Conservation (phyloP, 2,329 filamentous ascomycete species). For the Aspergillus sp. region DNA sequence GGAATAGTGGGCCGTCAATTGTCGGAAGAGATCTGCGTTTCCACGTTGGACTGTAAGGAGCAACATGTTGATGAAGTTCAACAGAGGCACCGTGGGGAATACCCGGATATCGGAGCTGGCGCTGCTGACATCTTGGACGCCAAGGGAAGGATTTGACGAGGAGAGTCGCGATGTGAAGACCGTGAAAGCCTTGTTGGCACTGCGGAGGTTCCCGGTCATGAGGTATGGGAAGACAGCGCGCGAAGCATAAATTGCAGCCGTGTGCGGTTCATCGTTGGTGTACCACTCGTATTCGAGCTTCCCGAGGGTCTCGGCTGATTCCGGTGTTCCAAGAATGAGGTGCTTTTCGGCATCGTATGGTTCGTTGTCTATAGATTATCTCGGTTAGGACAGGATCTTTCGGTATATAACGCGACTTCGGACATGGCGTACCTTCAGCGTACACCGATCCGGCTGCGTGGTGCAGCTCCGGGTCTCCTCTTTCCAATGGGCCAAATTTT, state of each 20-base stretch:
- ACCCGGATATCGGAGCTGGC: slow-evolving; percentile 67
- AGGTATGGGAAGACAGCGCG: slow-evolving; percentile 88
- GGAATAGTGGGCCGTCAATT: slow-evolving; percentile 75
- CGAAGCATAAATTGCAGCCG: slow-evolving; percentile 76
- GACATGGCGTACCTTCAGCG: slow-evolving; percentile 56
- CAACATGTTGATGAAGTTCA: slow-evolving; percentile 87
- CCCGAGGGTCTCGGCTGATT: slow-evolving; percentile 73
- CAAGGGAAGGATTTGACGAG: slow-evolving; percentile 53
- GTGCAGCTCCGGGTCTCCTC: slow-evolving; percentile 89
- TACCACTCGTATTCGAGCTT: slow-evolving; percentile 93
- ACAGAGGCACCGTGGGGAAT: slow-evolving; percentile 83
- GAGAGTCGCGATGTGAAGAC: slow-evolving; percentile 64
- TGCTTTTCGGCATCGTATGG: slow-evolving; percentile 91
- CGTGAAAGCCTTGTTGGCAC: slow-evolving; percentile 74
- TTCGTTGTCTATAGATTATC: slow-evolving; percentile 60
- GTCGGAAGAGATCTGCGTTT: slow-evolving; percentile 68
- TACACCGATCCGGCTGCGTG: slow-evolving; percentile 83
- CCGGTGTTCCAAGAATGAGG: slow-evolving; percentile 77
- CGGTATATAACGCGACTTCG: slow-evolving; percentile 7
- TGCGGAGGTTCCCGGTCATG: slow-evolving; percentile 80
- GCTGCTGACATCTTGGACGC: slow-evolving; percentile 73
- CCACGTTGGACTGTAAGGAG: slow-evolving; percentile 78
- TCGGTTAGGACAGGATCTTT: slow-evolving; percentile 9
- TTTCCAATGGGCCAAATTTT: slow-evolving; percentile 77
- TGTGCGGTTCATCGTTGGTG: slow-evolving; percentile 76